These are phyloP conservation scores for Zygosaccharomyces pseudobailii DNA, from an alignment of 1,139 yeast species.

Conservation along the genomic window DNA sequence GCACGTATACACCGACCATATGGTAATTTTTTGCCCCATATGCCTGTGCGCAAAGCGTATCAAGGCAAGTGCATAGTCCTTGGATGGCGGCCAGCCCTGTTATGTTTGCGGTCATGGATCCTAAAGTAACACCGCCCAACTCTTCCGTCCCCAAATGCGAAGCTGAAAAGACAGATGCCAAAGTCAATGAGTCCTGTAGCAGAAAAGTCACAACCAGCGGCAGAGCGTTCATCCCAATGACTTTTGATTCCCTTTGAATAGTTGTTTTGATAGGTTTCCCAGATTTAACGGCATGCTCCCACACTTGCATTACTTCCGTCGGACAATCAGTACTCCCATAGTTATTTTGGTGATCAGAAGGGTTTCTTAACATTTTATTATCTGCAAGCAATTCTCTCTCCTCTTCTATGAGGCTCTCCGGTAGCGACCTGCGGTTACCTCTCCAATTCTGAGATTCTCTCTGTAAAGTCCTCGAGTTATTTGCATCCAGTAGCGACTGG, in stretches of 20 bases:
- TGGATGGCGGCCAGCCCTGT: conserved; percentile 69
- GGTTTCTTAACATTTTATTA: conserved; percentile 22
- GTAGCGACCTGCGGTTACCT: conserved; percentile 11
- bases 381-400: conserved; percentile 32
- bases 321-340: conserved; percentile 12
- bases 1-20: conserved; percentile 60
- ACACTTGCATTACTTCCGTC: conserved; percentile 24
- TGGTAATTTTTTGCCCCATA: conserved; percentile 61
- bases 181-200: conserved; percentile 75
- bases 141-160: conserved; percentile 80
- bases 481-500: conserved; percentile 20
- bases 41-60: conserved; percentile 74
- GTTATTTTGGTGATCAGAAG: neutral
- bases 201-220: conserved; percentile 72
- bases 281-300: conserved; percentile 32
- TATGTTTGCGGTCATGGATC: conserved; percentile 72
- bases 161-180: conserved; percentile 78
- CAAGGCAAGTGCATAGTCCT: conserved; percentile 70
- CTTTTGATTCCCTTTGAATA: conserved; percentile 31
- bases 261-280: conserved; percentile 29
- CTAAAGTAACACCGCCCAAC: conserved; percentile 66
- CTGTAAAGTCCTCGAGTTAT: conserved; percentile 22
- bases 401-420: conserved; percentile 26
- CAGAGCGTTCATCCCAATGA: conserved; percentile 39
- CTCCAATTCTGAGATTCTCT: conserved; percentile 11